Conservation (phyloP, 345 rosid species). For the Dipteronia dyeriana region DNA sequence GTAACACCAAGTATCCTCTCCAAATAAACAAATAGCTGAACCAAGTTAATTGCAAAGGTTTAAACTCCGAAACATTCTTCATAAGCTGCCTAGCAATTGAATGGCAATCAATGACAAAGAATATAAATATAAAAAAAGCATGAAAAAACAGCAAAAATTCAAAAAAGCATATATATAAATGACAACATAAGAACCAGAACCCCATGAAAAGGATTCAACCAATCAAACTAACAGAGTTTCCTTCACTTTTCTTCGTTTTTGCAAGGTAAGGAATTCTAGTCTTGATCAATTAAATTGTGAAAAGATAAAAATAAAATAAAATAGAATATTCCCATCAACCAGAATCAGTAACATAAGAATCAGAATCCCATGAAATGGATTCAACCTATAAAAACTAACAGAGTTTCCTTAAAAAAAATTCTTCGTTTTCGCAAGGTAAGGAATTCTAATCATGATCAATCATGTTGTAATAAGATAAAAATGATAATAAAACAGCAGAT, state of each 20-base stretch:
- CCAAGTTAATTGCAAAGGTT: neutral
- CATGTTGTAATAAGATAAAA: too few species aligned
- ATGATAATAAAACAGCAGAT: too few species aligned
- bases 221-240: neutral
- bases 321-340: neutral
- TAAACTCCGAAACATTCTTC: neutral
- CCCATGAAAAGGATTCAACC: neutral
- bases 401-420: neutral
- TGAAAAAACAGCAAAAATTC: neutral
- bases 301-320: neutral
- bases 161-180: neutral
- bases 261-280: neutral
- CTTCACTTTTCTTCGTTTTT: neutral
- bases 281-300: neutral
- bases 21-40: neutral
- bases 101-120: neutral
- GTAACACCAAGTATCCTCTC: neutral
- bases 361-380: neutral
- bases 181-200: neutral
- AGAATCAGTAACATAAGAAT: neutral
- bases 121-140: too few species aligned
- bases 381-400: neutral
- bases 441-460: neutral
- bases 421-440: neutral
- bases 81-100: neutral